Evolutionary conservation across 805 yeast species (phyloP).

Genomic region (Saturnispora sekii): DNA sequence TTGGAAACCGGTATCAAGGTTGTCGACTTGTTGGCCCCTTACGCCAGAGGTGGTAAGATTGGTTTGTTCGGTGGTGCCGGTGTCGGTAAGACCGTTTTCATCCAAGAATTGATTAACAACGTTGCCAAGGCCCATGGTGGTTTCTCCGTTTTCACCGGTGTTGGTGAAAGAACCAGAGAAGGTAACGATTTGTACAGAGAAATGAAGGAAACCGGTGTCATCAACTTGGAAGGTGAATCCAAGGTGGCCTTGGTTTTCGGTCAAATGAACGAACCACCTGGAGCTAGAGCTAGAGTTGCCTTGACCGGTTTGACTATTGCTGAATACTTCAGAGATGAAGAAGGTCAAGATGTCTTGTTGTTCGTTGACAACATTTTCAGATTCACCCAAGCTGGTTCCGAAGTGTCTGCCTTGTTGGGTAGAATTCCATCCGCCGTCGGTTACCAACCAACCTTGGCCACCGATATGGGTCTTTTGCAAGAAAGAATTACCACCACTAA

Average conservation of each 20-base stretch:
- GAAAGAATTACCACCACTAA: slow-evolving; percentile 99
- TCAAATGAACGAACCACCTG: slow-evolving; percentile 99
- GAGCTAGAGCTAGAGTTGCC: slow-evolving; percentile 99
- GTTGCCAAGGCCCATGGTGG: slow-evolving; percentile 99
- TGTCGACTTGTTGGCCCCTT: slow-evolving; percentile 97
- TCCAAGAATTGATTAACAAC: slow-evolving; percentile 99
- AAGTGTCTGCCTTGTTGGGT: slow-evolving; percentile 98
- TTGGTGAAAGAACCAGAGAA: slow-evolving; percentile 99
- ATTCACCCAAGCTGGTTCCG: slow-evolving; percentile 99
- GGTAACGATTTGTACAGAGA: slow-evolving; percentile 99
- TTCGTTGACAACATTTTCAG: slow-evolving; percentile 99
- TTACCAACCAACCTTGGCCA: slow-evolving; percentile 99
- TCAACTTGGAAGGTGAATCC: slow-evolving; percentile 98
- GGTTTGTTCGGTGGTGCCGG: slow-evolving; percentile 99
- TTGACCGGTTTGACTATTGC: slow-evolving; percentile 99
- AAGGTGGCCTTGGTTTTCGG: slow-evolving; percentile 99
- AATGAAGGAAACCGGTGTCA: slow-evolving; percentile 99
- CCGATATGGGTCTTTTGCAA: slow-evolving; percentile 99
- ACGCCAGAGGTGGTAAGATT: slow-evolving; percentile 99
- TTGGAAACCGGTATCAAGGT: slow-evolving; percentile 99
- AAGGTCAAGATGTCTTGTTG: slow-evolving; percentile 99
- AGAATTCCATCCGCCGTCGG: slow-evolving; percentile 99
- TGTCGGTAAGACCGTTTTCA: slow-evolving; percentile 99
- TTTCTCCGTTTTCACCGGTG: slow-evolving; percentile 99
- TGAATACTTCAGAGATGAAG: slow-evolving; percentile 99